These are phyloP conservation scores for Imleria badia DNA, from an alignment of 768 basidiomycete genomes.

Conservation along the genomic window DNA sequence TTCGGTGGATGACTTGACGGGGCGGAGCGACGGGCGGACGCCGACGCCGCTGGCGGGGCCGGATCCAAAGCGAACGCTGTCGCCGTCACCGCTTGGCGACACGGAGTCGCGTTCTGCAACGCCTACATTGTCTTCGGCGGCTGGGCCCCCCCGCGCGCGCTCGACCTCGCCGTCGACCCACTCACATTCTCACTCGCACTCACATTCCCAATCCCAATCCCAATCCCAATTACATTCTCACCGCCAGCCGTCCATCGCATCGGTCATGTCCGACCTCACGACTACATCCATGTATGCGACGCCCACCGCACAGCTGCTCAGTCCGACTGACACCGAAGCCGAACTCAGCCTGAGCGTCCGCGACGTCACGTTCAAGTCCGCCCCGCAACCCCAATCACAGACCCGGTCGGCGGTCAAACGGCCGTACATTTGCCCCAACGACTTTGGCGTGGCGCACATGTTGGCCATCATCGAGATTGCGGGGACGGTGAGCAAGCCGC, in stretches of 20 bases:
- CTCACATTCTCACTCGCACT: conserved; percentile 28
- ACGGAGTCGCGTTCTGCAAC: conserved; percentile 27
- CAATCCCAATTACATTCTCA: conserved; percentile 26
- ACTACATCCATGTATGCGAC: conserved; percentile 48
- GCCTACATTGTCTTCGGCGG: conserved; percentile 22
- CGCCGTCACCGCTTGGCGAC: conserved; percentile 20
- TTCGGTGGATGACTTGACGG: conserved; percentile 45
- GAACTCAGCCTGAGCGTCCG: conserved; percentile 3
- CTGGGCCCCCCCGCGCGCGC: conserved; percentile 17
- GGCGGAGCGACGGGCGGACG: conserved; percentile 23
- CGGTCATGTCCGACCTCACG: conserved; percentile 62
- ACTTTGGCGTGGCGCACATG: conserved; percentile 86
- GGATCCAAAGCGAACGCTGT: conserved; percentile 21
- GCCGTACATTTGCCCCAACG: conserved; percentile 63
- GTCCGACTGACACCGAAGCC: conserved; percentile 23
- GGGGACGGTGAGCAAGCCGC: conserved; percentile 40
- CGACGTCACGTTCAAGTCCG: conserved; percentile 29
- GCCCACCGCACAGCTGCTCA: conserved; percentile 32
- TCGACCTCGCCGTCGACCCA: conserved; percentile 24
- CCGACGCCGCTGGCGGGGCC: conserved; percentile 28
- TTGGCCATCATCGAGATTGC: conserved; percentile 81
- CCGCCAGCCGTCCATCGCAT: conserved; percentile 72
- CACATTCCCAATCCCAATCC: conserved; percentile 2
- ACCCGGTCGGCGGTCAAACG: conserved; percentile 35
- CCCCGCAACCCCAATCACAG: neutral